Evolutionary conservation across 169 alveolate genomes (phyloP).

Genomic region (Plasmodium malariae): DNA sequence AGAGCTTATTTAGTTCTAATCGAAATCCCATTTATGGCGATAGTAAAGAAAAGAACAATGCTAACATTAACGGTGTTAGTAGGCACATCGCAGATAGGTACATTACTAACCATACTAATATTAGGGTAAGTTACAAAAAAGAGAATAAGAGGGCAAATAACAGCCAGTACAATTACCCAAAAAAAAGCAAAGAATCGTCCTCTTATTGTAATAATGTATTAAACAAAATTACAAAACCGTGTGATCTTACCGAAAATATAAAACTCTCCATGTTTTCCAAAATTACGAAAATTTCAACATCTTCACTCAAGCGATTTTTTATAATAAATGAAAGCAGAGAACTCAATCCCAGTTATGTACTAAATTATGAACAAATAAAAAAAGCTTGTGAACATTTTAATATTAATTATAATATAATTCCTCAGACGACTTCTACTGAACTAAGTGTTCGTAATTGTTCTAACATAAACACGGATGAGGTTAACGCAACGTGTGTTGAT

Average conservation of each 20-base stretch:
- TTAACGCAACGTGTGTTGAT: too few species aligned
- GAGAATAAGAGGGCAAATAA: neutral
- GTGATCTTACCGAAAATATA: neutral
- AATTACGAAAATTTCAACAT: conserved; percentile 26
- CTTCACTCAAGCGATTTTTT: conserved; percentile 48
- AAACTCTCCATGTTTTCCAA: conserved; percentile 14
- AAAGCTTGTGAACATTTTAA: conserved; percentile 36
- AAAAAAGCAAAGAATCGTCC: conserved; percentile 11
- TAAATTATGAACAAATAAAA: conserved; percentile 38
- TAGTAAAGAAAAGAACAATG: neutral
- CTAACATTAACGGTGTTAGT: neutral
- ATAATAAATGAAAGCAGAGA: conserved; percentile 57
- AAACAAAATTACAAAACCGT: neutral
- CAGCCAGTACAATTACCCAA: neutral
- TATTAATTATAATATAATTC: conserved; percentile 4
- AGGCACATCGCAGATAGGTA: neutral
- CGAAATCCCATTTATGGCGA: neutral
- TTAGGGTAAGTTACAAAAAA: neutral
- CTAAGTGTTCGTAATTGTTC: too few species aligned
- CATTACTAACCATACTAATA: neutral
- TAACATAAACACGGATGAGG: too few species aligned
- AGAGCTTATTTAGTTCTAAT: too few species aligned
- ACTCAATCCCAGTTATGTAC: conserved; percentile 1
- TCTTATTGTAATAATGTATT: neutral
- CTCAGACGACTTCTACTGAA: too few species aligned